Percentiles rank a stretch among this genome's conserved stretches.
Evolutionary conservation across 306 rosid species (phyloP).

Genomic region (Cucurbita pepo): DNA sequence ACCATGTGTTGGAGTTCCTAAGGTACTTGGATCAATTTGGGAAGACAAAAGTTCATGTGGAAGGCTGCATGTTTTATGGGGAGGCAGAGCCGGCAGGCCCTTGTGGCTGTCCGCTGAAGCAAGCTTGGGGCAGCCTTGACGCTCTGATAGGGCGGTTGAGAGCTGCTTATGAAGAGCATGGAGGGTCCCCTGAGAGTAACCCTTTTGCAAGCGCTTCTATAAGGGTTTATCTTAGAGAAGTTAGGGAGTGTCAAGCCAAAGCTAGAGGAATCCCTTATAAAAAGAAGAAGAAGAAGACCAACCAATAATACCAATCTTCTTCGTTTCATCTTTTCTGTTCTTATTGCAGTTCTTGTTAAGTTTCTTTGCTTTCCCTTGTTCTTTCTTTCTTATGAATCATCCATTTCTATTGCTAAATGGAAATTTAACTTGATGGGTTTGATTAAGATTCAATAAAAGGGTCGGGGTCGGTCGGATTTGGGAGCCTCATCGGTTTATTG

Average conservation of each 20-base stretch:
- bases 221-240: slow-evolving; percentile 43
- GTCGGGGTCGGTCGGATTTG: no score
- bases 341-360: no score
- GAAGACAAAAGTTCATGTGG: slow-evolving; percentile 57
- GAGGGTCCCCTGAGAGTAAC: slow-evolving; percentile 41
- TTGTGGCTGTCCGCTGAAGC: slow-evolving; percentile 48
- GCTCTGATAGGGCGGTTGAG: slow-evolving; percentile 55
- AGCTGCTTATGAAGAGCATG: slow-evolving; percentile 64
- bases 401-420: not conserved
- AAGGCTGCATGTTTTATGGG: slow-evolving; percentile 55
- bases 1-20: slow-evolving; percentile 54
- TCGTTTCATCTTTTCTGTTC: no score
- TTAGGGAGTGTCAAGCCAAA: slow-evolving; percentile 51
- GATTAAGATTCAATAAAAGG: not conserved
- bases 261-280: slow-evolving; percentile 65
- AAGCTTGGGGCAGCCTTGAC: slow-evolving; percentile 69
- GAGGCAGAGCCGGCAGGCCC: slow-evolving; percentile 63
- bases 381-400: not conserved
- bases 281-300: slow-evolving; percentile 41
- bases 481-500: no score
- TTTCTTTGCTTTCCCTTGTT: no score
- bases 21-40: slow-evolving; percentile 58
- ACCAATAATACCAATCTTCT: not conserved
- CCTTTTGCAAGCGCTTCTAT: slow-evolving; percentile 52
- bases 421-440: not conserved